A percentile compares a stretch with the other conserved stretches of the same genome.
phyloP scores from a whole-genome alignment of 1,139 yeast genomes.

The Debaryomyces coudertii region DNA sequence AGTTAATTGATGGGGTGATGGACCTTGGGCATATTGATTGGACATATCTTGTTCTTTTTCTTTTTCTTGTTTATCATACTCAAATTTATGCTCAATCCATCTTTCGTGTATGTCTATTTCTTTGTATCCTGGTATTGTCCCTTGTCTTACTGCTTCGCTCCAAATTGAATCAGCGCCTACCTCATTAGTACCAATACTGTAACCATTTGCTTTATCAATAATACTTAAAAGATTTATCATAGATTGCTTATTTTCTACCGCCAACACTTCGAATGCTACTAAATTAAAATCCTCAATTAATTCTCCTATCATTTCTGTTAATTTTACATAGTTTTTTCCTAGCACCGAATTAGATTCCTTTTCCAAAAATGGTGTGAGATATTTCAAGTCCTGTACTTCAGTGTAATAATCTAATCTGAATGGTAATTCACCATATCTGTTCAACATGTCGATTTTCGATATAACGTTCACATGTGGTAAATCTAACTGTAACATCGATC shows the following conservation, averaged over 20 bases:
- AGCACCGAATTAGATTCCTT: constrained; percentile 66
- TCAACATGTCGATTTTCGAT: constrained; percentile 83
- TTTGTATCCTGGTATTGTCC: constrained; percentile 54
- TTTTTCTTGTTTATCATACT: constrained; percentile 66
- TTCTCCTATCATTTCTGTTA: constrained; percentile 81
- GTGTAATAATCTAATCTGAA: constrained; percentile 85
- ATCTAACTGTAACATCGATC: constrained; percentile 57
- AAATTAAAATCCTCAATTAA: constrained; percentile 84
- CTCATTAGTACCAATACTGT: constrained; percentile 88
- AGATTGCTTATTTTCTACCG: constrained; percentile 87
- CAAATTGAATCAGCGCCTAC: constrained; percentile 94
- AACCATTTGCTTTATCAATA: constrained; percentile 92
- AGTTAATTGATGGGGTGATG: constrained; percentile 31
- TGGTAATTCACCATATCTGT: constrained; percentile 60
- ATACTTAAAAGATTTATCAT: constrained; percentile 81
- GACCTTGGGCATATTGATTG: constrained; percentile 28
- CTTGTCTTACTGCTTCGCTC: constrained; percentile 91
- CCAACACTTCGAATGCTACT: constrained; percentile 84
- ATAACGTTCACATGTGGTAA: constrained; percentile 56
- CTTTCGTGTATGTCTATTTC: constrained; percentile 85
- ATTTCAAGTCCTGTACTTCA: constrained; percentile 82
- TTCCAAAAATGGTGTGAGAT: constrained; percentile 68
- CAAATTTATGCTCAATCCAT: constrained; percentile 87
- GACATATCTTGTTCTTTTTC: constrained; percentile 43
- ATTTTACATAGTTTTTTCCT: constrained; percentile 64